Conservation (phyloP, 345 rosid genomes). For the Arabis hirsuta region DNA sequence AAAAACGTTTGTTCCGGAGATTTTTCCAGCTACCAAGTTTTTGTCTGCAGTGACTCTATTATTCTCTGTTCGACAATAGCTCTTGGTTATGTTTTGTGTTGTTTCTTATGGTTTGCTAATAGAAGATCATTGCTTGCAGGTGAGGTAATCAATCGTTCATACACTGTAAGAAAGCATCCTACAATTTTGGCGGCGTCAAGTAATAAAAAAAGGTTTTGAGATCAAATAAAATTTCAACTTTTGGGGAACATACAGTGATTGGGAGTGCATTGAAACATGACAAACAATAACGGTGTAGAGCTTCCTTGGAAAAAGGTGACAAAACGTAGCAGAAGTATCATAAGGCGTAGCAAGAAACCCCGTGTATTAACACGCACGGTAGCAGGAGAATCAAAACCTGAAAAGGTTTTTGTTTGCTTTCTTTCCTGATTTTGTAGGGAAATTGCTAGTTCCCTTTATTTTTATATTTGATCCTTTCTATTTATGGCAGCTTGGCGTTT, state of each 20-base stretch:
- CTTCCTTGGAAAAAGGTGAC: constrained; percentile 58
- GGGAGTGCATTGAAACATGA: constrained; percentile 47
- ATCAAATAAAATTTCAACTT: too few species aligned
- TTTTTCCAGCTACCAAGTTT: constrained; percentile 9
- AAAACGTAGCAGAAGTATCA: constrained; percentile 52
- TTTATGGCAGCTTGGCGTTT: constrained; percentile 57
- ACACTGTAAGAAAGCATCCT: constrained; percentile 12
- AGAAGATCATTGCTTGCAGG: constrained; percentile 23
- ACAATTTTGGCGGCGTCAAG: too few species aligned
- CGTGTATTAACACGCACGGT: constrained; percentile 19
- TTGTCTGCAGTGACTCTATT: neutral
- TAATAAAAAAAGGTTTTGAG: too few species aligned
- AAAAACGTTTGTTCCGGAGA: constrained; percentile 2
- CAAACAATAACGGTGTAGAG: constrained; percentile 52
- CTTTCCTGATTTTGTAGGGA: neutral
- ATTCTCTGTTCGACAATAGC: neutral
- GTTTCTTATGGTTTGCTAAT: neutral
- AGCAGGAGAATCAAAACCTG: constrained; percentile 51
- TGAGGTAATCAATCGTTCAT: constrained; percentile 8
- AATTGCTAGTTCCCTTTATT: neutral
- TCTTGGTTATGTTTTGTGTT: constrained; percentile 10
- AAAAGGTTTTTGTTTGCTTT: constrained; percentile 49
- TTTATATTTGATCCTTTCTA: constrained; percentile 6
- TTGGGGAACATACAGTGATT: neutral
- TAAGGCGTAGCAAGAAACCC: constrained; percentile 50